Evolutionary conservation across 805 yeast species (phyloP), one percentile per base, ranked within the genome.

Genomic region (Ogataea populi-albae): DNA sequence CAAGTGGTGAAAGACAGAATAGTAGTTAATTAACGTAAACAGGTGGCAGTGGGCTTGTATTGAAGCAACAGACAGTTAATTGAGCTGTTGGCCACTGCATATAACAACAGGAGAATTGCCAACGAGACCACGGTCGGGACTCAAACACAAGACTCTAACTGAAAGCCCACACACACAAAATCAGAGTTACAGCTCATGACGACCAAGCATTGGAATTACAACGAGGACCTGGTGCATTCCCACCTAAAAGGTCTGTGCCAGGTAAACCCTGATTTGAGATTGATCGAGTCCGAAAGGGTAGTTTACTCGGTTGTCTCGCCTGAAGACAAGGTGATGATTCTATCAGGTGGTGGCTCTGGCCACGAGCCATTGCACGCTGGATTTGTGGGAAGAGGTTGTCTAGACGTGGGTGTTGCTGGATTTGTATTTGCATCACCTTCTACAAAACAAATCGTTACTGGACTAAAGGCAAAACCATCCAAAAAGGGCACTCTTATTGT

Each of bases 291-390:
- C 5, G 85, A 81, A 52, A 67, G 71, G 40, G 81, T 79, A 4
- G 69, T 77, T 8, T 74, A 62, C 57, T 64, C 67, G 40, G 25
- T 50, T 4, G 25, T 44, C 6, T 65, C 70, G 14, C 24, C 51
- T 15, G 43, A 62, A 35, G 62, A 68, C 18, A 82, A 85, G 51
- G 83, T 88, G 28, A 74, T 86, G 5, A 53, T 89, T 32, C 64
- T 89, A 18, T 79, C 95, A 22, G 96, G 97, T 41, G 98, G 98
- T 37, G 97, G 97, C 18, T 79, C 89, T 10, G 98, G 98, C 31
- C 98, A 89, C 55, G 98, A 89, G 61, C 97, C 97, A 17, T 70
- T 88, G 4, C 97, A 91, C 54, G 89, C 86, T 6, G 97, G 96
- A 0, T 89, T 79, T 57, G 88, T 89, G 16, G 97, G 97, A 9